Percentiles rank a stretch among this genome's conserved stretches.
These are phyloP conservation scores for Dentipellis fragilis DNA, from an alignment of 768 basidiomycete genomes.

Conservation along the genomic window DNA sequence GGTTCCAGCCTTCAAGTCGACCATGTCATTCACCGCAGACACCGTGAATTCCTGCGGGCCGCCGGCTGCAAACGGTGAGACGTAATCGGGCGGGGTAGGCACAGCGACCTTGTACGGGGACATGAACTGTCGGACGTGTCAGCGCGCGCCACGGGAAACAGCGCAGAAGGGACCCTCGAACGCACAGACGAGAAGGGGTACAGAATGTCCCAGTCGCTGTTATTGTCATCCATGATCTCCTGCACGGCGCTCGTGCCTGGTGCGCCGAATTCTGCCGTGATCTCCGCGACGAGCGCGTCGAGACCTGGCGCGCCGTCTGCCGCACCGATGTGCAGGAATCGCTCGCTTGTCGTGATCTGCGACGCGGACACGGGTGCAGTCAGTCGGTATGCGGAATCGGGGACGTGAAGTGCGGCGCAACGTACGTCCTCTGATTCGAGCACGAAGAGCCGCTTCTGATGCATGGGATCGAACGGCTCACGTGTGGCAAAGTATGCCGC, in stretches of 20 bases:
- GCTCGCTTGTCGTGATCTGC: conserved; percentile 62
- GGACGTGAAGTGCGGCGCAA: neutral
- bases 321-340: conserved; percentile 70
- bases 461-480: conserved; percentile 68
- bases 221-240: conserved; percentile 63
- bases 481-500: conserved; percentile 54
- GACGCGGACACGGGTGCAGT: neutral
- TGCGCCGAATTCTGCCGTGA: conserved; percentile 52
- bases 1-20: conserved; percentile 49
- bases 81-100: conserved; percentile 27
- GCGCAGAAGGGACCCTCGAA: neutral
- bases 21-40: conserved; percentile 42
- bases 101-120: conserved; percentile 74
- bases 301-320: conserved; percentile 81
- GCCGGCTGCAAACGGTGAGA: conserved; percentile 14
- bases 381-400: too few species aligned
- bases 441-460: conserved; percentile 81
- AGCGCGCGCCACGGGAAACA: neutral
- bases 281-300: conserved; percentile 44
- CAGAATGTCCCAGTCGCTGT: conserved; percentile 81
- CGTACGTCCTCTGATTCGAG: conserved; percentile 81
- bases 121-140: conserved; percentile 50
- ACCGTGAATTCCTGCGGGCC: conserved; percentile 38
- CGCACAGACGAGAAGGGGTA: conserved; percentile 73
- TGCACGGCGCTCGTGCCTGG: conserved; percentile 28